Evolutionary conservation across 2,329 filamentous ascomycete genomes (phyloP), one percentile per base, ranked within the genome.

Genomic region (Aureobasidium lini): DNA sequence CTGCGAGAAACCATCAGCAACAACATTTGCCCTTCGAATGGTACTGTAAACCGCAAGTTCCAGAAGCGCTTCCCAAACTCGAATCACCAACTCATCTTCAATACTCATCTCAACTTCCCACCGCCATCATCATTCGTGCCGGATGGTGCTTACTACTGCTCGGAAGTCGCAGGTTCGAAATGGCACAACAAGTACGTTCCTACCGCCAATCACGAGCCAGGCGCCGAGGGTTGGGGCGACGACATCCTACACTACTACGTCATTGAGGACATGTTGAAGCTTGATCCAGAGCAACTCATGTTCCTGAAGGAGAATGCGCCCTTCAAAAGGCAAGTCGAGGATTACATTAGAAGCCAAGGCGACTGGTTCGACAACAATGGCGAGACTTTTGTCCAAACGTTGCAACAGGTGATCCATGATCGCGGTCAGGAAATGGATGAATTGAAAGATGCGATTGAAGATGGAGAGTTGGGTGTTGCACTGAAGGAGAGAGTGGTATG

Each of bases 381-480:
- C 1, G 81, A 85, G 70, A 84, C 83, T 39, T 83, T 83, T 67
- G 77, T 75, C 13, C 80, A 85, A 72, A 85, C 83, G 32, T 65
- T 85, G 48, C 76, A 77, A 56, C 79, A 76, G 72, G 82, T 86
- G 43, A 66, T 85, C 61, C 74, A 72, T 57, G 79, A 84, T 68
- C 69, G 83, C 8, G 81, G 81, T 0, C 76, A 78, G 47, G 76
- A 82, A 63, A 68, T 79, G 6, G 73, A 72, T 36, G 78, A 77
- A 46, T 68, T 96, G 84, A 68, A 84, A 80, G 47, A 84, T 74
- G 62, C 87, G 79, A 59, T 87, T 83, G 69, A 85, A 82, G 68
- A 88, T 78, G 61, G 95, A 76, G 75, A 89, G 83, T 65, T 89
- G 83, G 63, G 96, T 76, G 71, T 96, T 62, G 75, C 71, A 2